Evolutionary conservation across 306 rosid species (phyloP).

Genomic region (Vicia villosa): DNA sequence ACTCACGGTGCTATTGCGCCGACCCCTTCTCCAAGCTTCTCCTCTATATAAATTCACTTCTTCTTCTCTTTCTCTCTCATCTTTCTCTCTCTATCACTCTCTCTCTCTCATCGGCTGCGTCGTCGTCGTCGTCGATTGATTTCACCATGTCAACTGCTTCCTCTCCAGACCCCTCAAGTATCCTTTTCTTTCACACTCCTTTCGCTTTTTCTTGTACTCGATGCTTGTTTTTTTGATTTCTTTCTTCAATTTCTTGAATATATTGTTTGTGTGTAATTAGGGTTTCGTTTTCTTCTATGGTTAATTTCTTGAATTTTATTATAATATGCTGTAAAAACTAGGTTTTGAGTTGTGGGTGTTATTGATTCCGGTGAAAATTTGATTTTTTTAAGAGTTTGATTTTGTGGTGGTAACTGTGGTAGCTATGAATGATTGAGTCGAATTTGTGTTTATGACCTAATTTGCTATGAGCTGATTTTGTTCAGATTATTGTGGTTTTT

Average conservation of each 20-base stretch:
- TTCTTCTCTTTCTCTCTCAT: neutral
- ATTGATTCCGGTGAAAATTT: neutral
- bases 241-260: neutral
- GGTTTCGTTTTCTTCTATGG: neutral
- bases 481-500: neutral
- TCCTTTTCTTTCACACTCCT: neutral
- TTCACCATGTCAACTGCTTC: slow-evolving; percentile 35
- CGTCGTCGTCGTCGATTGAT: slow-evolving; percentile 12
- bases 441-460: neutral
- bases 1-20: slow-evolving; percentile 31
- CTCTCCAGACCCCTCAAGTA: slow-evolving; percentile 31
- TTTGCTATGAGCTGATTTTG: neutral
- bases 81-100: neutral
- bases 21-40: slow-evolving; percentile 45
- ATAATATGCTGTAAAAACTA: neutral
- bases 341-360: neutral
- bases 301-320: neutral
- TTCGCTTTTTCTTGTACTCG: neutral
- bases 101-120: neutral
- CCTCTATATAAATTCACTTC: neutral
- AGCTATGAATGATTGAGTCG: neutral
- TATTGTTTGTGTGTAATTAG: neutral
- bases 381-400: neutral
- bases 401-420: neutral
- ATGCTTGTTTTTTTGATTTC: neutral